Conservation (phyloP, 164 flowering plant genomes). For the Houttuynia cordata region DNA sequence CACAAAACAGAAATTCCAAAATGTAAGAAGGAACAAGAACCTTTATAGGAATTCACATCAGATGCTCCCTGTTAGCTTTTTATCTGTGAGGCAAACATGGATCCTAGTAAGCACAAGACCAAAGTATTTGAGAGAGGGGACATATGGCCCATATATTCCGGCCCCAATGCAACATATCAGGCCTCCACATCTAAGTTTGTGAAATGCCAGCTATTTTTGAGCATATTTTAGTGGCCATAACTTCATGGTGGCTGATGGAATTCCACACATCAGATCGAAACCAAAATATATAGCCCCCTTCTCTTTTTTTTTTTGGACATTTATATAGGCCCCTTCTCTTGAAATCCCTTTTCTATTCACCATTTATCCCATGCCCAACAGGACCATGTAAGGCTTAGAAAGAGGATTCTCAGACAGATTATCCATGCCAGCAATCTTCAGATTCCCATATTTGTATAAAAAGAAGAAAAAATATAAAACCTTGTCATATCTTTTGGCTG, state of each 20-base stretch:
- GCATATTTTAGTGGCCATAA: background rate
- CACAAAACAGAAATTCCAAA: background rate
- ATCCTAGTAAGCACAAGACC: too few relatives aligned
- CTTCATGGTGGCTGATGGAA: background rate
- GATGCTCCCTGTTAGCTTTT: too few relatives aligned
- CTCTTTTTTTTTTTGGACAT: too few relatives aligned
- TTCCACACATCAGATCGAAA: background rate
- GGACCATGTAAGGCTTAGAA: too few relatives aligned
- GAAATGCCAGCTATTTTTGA: background rate
- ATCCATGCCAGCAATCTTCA: too few relatives aligned
- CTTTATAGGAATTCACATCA: too few relatives aligned
- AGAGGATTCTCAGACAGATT: too few relatives aligned
- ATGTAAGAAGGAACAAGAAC: background rate
- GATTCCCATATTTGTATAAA: too few relatives aligned
- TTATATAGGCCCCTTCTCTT: background rate
- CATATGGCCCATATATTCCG: background rate
- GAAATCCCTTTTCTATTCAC: too few relatives aligned
- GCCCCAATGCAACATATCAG: background rate
- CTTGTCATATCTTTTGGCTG: slow-evolving; percentile 52
- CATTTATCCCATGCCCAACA: background rate
- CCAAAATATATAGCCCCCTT: too few relatives aligned
- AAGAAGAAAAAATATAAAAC: slow-evolving; percentile 13
- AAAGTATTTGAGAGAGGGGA: background rate
- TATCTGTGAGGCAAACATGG: too few relatives aligned
- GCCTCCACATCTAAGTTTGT: background rate